Percentiles rank a stretch among this genome's conserved stretches.
Evolutionary conservation across 768 basidiomycete species (phyloP).

Genomic region (Suillus subaureus): DNA sequence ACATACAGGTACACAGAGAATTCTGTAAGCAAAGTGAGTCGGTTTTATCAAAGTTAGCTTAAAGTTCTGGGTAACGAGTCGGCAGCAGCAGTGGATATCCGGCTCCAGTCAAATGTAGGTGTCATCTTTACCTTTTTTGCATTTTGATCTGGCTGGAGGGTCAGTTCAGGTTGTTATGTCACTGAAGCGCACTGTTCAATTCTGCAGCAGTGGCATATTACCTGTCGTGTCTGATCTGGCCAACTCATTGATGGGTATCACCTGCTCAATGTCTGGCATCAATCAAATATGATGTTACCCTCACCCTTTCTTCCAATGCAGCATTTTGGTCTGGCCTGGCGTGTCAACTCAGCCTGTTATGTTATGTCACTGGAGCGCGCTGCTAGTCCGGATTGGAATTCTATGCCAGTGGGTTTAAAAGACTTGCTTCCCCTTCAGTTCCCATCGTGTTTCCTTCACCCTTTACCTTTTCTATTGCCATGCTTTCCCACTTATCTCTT

Average conservation of each 20-base stretch:
- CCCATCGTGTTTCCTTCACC: not conserved
- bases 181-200: not conserved
- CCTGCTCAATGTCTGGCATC: not conserved
- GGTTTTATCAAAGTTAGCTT: not conserved
- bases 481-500: slow-evolving; percentile 15
- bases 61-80: not conserved
- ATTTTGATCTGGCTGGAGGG: not conserved
- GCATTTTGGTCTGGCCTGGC: not conserved
- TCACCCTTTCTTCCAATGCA: not conserved
- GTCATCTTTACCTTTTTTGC: not conserved
- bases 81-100: not conserved
- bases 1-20: not conserved
- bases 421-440: slow-evolving; percentile 23
- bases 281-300: not conserved
- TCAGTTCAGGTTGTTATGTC: not conserved
- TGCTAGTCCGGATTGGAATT: not conserved
- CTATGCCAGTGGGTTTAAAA: not conserved
- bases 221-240: not conserved
- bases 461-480: slow-evolving; percentile 6
- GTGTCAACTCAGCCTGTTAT: not conserved
- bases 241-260: not conserved
- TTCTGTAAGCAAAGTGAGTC: not conserved
- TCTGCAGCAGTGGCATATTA: not conserved
- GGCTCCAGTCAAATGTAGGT: not conserved
- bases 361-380: not conserved